Evolutionary conservation across 2,329 filamentous ascomycete genomes (phyloP), one percentile per base, ranked within the genome.

Genomic region (Pseudogymnoascus sp.): DNA sequence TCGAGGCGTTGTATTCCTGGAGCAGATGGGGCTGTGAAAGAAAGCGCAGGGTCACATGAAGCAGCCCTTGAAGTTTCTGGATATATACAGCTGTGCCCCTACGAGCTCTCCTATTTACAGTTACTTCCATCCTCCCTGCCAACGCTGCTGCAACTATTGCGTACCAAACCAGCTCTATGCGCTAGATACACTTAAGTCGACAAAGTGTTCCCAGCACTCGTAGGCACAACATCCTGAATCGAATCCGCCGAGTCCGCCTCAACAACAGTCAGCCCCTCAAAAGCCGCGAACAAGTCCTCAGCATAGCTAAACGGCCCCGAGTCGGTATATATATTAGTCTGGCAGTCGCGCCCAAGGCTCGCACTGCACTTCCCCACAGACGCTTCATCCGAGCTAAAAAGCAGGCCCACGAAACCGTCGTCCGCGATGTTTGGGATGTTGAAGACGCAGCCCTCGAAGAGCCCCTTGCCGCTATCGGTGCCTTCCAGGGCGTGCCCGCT

Each of bases 391-490:
- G 64, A 46, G n/a, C 61, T 43, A 24, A 68, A 65, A 33, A 66
- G 43, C 16, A 62, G 60, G 53, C 64, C 65, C n/a, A 28, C 60
- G 11, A 41, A 41, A 6, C 28, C 26, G 8, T 7, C n/a, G n/a
- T 53, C 24, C n/a, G 46, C 46, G 10, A 53, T 53, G n/a, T 53
- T 76, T 3, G 72, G 71, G 60, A 79, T 75, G 6, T 71, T 68
- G 65, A 80, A 79, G 65, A 73, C 74, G 69, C 79, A 79, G 37
- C 78, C 78, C 65, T 80, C 78, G 22, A 79, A 69, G 4, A 78
- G 65, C 3, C 72, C 72, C 12, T 71, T 71, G 59, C 65, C 67
- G 37, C 66, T 70, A 4, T 61, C 61, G 35, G 68, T 70, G 19
- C 75, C 71, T 53, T 77, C 79, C 63, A 82, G 80, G 33, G 75